Conservation (phyloP, 192 early-diverging fungal species). For the Mortierella alpina region DNA sequence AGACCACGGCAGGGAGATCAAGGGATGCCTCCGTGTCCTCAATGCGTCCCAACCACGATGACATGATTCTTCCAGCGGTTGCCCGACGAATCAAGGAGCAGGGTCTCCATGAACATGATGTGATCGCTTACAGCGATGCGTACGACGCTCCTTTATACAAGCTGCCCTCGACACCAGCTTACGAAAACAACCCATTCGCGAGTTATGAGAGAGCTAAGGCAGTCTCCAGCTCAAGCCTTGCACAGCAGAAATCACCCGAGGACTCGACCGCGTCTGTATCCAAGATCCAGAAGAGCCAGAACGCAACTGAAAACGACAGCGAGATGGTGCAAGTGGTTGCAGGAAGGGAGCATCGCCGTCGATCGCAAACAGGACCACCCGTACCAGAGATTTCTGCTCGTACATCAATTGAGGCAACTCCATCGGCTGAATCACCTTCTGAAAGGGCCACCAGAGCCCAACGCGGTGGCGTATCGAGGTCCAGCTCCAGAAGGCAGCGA, state of each 20-base stretch:
- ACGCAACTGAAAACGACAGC: not conserved
- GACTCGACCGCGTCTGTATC: not conserved
- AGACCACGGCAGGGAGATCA: not conserved
- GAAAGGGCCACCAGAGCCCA: no score
- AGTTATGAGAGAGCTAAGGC: conserved; percentile 39
- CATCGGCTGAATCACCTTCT: not conserved
- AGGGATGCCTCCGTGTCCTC: conserved; percentile 21
- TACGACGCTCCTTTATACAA: conserved; percentile 47
- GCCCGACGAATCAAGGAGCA: conserved; percentile 44
- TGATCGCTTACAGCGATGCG: conserved; percentile 48
- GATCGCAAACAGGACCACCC: no score
- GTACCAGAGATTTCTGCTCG: no score
- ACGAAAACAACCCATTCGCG: conserved; percentile 31
- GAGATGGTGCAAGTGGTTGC: no score
- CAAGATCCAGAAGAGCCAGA: not conserved
- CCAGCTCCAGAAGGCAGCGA: not conserved
- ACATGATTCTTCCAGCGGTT: conserved; percentile 48
- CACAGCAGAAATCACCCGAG: not conserved
- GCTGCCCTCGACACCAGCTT: conserved; percentile 10
- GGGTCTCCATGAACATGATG: conserved; percentile 27
- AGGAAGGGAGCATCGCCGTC: no score
- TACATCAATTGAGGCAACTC: not conserved
- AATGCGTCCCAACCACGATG: conserved; percentile 31
- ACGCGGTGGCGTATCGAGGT: not conserved
- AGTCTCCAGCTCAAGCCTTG: conserved; percentile 28